Evolutionary conservation across 805 yeast genomes (phyloP).

Genomic region (Brettanomyces nanus): DNA sequence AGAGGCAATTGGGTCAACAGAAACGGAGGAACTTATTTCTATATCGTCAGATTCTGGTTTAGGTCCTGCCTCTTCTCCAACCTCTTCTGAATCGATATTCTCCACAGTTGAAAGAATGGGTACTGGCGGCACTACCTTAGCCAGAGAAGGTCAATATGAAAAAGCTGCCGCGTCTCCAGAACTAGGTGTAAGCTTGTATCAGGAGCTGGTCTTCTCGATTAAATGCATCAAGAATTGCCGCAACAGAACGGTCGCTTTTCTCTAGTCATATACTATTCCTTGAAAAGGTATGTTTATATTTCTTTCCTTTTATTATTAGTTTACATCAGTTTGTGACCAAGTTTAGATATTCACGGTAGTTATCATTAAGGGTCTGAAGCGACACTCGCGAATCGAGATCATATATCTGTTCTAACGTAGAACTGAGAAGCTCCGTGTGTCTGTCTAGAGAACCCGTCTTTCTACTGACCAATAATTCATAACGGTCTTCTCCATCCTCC

Average conservation of each 20-base stretch:
- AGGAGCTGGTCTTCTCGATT: conserved; percentile 20
- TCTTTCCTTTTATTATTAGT: too few relatives aligned
- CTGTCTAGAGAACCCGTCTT: conserved; percentile 1
- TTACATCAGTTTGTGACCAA: too few relatives aligned
- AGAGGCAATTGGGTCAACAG: background rate
- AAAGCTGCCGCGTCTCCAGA: background rate
- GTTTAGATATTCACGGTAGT: conserved; percentile 8
- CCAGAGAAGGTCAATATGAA: background rate
- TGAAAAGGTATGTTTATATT: too few relatives aligned
- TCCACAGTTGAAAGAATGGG: conserved; percentile 7
- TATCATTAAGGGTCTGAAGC: conserved; percentile 5
- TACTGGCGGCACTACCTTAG: conserved; percentile 2
- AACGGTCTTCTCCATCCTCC: background rate
- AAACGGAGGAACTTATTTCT: background rate
- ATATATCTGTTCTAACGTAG: conserved; percentile 7
- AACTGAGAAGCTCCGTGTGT: conserved; percentile 9
- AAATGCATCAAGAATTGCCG: conserved; percentile 22
- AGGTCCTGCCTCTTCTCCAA: too few relatives aligned
- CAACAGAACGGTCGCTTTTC: conserved; percentile 6
- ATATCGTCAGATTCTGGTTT: background rate
- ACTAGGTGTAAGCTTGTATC: background rate
- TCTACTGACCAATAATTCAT: conserved; percentile 1
- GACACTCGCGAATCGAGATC: conserved; percentile 5
- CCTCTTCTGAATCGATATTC: conserved; percentile 5
- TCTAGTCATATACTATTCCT: too few relatives aligned